Conservation (phyloP, 768 basidiomycete species). For the Pholiota microspora region DNA sequence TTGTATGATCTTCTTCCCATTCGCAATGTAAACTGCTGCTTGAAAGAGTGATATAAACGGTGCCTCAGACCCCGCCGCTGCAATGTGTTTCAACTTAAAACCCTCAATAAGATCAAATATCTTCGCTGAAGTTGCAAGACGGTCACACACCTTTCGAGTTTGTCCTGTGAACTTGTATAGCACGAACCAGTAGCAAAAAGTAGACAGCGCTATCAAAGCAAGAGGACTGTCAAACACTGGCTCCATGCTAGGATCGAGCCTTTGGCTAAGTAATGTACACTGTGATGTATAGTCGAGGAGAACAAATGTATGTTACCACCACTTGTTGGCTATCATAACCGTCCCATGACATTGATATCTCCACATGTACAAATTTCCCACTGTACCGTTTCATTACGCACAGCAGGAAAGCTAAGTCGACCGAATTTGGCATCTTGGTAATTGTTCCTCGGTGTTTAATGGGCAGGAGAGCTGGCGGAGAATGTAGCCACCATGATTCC, state of each 20-base stretch:
- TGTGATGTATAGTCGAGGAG: background rate
- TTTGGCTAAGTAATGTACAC: background rate
- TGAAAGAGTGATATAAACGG: constrained; percentile 17
- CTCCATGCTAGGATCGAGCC: background rate
- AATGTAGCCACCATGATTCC: no score
- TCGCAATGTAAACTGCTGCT: constrained; percentile 14
- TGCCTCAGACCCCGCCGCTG: constrained; percentile 13
- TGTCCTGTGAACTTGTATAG: background rate
- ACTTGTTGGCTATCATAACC: no score
- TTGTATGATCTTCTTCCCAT: constrained; percentile 13
- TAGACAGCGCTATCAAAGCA: background rate
- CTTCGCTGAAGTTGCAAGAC: no score
- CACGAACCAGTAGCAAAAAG: background rate
- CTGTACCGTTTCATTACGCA: no score
- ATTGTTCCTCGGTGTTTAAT: no score
- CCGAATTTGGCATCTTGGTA: no score
- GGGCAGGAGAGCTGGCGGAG: no score
- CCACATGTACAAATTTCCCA: no score
- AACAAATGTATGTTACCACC: no score
- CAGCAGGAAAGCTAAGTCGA: no score
- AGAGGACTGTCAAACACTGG: background rate
- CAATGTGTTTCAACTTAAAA: constrained; percentile 19
- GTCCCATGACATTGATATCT: no score
- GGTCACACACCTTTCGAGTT: background rate
- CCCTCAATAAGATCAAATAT: no score